Evolutionary conservation across 768 basidiomycete species (phyloP), one percentile per base, ranked within the genome.

Genomic region (Boletellus ananiceps): DNA sequence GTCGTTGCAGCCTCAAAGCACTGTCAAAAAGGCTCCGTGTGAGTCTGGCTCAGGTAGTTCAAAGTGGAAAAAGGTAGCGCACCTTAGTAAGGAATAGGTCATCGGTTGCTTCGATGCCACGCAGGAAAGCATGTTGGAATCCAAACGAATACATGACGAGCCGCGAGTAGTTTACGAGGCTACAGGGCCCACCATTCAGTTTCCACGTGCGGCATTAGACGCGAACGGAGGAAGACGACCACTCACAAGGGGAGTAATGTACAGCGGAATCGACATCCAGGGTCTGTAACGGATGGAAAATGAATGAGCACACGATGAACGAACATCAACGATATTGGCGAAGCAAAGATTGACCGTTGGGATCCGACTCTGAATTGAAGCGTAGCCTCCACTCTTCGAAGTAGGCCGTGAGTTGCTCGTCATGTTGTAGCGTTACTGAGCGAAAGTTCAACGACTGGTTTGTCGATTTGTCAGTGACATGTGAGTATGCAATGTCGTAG

Each of bases 61-160:
- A 34, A 12, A 12, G 6, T 2, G 9, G 39, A 47, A 35, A 12
- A 7, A 47, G 40, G 14, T 1, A 45, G 35, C 1, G 47, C 16
- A 84, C 88, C 74, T 82, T 84, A 47, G 72, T 77, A 53, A 89
- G 82, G 64, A 86, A 85, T 18, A 88, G 60, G 15, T 80, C 66
- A 62, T 88, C 86, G 2, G 75, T 76, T 1, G 73, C 66, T 52
- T 81, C 74, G 25, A 87, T 76, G 1, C 86, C 85, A 8, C 84
- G 78, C 55, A 83, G 79, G 65, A 80, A 88, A 2, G 87, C 87
- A 57, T 89, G 84, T 55, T 91, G 88, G 69, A 90, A 90, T 5
- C 86, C 88, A 57, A 91, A 90, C 0, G 88, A 90, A 60, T 80
- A 88, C 86, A 90, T 88, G 42, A 91, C 88, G 11, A 91, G 79